Evolutionary conservation across 495 filamentous ascomycete genomes (phyloP), one percentile per base, ranked within the genome.

Genomic region (Talaromyces borbonicus): DNA sequence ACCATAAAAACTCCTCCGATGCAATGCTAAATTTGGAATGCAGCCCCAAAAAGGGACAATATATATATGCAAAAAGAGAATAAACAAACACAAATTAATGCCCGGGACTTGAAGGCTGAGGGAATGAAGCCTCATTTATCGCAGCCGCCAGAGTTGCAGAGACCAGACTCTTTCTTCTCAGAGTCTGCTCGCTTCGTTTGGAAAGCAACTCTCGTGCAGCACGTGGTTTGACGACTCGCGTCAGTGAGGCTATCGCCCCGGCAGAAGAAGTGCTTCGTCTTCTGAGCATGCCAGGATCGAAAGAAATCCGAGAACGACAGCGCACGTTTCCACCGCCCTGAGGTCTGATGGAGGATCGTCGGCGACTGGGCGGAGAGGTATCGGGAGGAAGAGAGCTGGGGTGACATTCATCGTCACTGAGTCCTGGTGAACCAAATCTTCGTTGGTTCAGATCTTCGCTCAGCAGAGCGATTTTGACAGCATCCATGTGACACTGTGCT

Each of bases 151-250:
- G 49, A 26, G 66, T 66, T 20, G 66, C 63, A 57, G 62, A 69
- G 6, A 72, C 67, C 29, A 72, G 55, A 47, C 68, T 72, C 56
- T 65, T 69, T 39, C 68, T 52, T 31, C 68, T 53, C 9, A 72
- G 44, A 0, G 64, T 62, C 40, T 66, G 61, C 23, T 70, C 68
- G 45, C 60, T 61, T 48, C 63, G 65, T 52, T 64, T 68, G 20
- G 43, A 35, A 8, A 55, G 57, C 22, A 56, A 33, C 30, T 63
- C 62, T 18, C 47, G 47, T 12, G 27, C 6, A 43, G 25, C 26
- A 45, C 68, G 63, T 22, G 43, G 61, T 46, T 72, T 72, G 44
- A 67, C 67, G 39, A 72, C 59, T 8, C 68, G 63, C 3, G 43
- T 46, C 8, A 31, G 16, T 7, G 43, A 46, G 31, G 43, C 43